Percentiles rank a stretch among this genome's conserved stretches.
Evolutionary conservation across 2,329 filamentous ascomycete genomes (phyloP).

Genomic region (Cordyceps cateniannulata): DNA sequence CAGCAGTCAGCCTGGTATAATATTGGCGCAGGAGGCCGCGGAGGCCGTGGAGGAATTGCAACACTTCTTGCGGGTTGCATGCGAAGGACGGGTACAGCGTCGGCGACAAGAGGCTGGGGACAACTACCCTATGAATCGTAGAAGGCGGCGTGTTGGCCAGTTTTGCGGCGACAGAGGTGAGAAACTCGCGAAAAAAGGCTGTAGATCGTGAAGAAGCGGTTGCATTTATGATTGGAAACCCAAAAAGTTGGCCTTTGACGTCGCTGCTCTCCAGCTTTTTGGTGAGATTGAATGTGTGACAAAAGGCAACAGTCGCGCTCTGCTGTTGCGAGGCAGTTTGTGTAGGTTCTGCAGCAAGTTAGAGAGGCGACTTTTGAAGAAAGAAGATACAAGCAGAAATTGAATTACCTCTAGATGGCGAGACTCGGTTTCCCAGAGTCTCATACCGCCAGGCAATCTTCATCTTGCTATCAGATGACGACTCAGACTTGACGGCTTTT

Average conservation of each 20-base stretch:
- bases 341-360: constrained; percentile 12
- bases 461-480: constrained; percentile 65
- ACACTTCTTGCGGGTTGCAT: constrained; percentile 62
- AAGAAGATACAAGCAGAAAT: neutral
- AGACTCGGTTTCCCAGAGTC: constrained; percentile 62
- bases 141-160: constrained; percentile 51
- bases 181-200: constrained; percentile 52
- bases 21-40: constrained; percentile 67
- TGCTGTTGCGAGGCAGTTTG: constrained; percentile 16
- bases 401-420: constrained; percentile 54
- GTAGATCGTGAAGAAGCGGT: constrained; percentile 21
- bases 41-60: constrained; percentile 76
- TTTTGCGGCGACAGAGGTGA: constrained; percentile 50
- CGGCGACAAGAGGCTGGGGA: constrained; percentile 85
- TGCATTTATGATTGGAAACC: constrained; percentile 41
- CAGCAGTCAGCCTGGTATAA: constrained; percentile 56
- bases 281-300: constrained; percentile 66
- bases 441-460: constrained; percentile 99
- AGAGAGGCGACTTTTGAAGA: constrained; percentile 19
- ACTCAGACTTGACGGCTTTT: constrained; percentile 33
- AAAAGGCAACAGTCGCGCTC: constrained; percentile 44
- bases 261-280: constrained; percentile 50
- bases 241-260: constrained; percentile 43
- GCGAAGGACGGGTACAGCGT: constrained; percentile 67
- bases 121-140: constrained; percentile 69